Percentiles rank a stretch among this genome's conserved stretches.
phyloP scores from a whole-genome alignment of 2,329 filamentous ascomycete genomes.

The Neofusicoccum kwambonambiense region DNA sequence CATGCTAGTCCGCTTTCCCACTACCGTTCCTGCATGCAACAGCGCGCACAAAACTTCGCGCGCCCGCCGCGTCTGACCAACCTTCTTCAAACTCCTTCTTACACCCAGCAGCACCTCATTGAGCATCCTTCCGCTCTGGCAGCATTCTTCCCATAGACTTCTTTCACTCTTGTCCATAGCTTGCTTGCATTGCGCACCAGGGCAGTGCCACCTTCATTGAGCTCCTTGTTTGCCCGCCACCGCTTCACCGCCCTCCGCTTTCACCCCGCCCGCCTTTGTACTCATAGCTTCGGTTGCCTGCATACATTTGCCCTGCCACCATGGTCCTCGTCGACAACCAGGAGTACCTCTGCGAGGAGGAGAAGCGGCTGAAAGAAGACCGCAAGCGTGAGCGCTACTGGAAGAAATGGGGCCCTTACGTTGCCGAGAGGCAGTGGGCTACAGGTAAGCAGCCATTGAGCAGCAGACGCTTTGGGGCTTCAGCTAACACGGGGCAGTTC shows the following conservation, averaged over 20 bases:
- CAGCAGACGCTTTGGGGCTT: neutral
- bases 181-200: conserved; percentile 11
- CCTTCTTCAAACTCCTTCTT: neutral
- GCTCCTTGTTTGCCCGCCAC: neutral
- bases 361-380: conserved; percentile 85
- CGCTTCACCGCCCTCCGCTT: neutral
- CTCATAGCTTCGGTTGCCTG: neutral
- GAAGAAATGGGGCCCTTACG: conserved; percentile 97
- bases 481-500: conserved; percentile 55
- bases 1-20: conserved; percentile 16
- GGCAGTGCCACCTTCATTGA: conserved; percentile 8
- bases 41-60: conserved; percentile 8
- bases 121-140: neutral
- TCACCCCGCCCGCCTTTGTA: neutral
- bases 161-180: neutral
- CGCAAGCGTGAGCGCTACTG: conserved; percentile 83
- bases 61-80: neutral
- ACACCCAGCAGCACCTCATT: neutral
- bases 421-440: conserved; percentile 92
- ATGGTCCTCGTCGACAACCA: conserved; percentile 92
- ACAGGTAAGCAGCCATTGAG: conserved; percentile 63
- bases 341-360: conserved; percentile 85
- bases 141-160: neutral
- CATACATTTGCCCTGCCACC: conserved; percentile 17
- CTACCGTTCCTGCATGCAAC: conserved; percentile 18